phyloP scores from a whole-genome alignment of 768 basidiomycete species.

The Plicaturopsis crispa region DNA sequence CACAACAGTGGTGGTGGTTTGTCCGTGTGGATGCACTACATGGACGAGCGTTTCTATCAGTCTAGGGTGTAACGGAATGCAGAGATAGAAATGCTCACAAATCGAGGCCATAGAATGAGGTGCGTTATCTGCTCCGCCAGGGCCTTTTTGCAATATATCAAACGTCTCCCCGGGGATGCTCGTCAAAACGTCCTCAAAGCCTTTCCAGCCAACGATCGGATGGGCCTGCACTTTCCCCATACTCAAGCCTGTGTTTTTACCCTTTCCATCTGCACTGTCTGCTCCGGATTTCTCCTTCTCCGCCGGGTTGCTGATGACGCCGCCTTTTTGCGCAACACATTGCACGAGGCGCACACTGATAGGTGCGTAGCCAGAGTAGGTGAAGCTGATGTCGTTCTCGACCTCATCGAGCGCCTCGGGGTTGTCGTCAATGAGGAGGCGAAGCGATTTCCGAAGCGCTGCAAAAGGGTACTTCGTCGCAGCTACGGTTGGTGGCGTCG shows the following conservation, averaged over 20 bases:
- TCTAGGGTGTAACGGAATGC: slow-evolving; percentile 7
- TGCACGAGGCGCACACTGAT: slow-evolving; percentile 89
- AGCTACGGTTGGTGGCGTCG: slow-evolving; percentile 30
- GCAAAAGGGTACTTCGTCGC: slow-evolving; percentile 64
- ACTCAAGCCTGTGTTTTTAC: slow-evolving; percentile 14
- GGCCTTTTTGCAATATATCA: slow-evolving; percentile 55
- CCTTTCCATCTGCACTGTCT: slow-evolving; percentile 29
- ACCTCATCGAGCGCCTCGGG: slow-evolving; percentile 70
- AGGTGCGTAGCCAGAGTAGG: slow-evolving; percentile 96
- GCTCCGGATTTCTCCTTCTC: slow-evolving; percentile 43
- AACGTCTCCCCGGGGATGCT: slow-evolving; percentile 81
- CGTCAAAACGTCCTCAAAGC: slow-evolving; percentile 85
- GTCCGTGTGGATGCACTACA: slow-evolving; percentile 46
- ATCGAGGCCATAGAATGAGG: slow-evolving; percentile 21
- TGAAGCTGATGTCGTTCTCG: slow-evolving; percentile 92
- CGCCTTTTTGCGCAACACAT: slow-evolving; percentile 86
- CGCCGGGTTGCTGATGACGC: slow-evolving; percentile 76
- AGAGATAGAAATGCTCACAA: slow-evolving; percentile 17
- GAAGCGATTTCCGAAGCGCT: slow-evolving; percentile 70
- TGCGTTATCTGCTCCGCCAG: slow-evolving; percentile 19
- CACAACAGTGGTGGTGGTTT: slow-evolving; percentile 77
- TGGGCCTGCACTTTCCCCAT: slow-evolving; percentile 69
- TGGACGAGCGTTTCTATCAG: background rate
- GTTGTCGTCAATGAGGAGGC: slow-evolving; percentile 87
- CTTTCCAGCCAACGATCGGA: slow-evolving; percentile 94